Evolutionary conservation across 2,329 filamentous ascomycete species (phyloP), one percentile per base, ranked within the genome.

Genomic region (Knoxdaviesia proteae): DNA sequence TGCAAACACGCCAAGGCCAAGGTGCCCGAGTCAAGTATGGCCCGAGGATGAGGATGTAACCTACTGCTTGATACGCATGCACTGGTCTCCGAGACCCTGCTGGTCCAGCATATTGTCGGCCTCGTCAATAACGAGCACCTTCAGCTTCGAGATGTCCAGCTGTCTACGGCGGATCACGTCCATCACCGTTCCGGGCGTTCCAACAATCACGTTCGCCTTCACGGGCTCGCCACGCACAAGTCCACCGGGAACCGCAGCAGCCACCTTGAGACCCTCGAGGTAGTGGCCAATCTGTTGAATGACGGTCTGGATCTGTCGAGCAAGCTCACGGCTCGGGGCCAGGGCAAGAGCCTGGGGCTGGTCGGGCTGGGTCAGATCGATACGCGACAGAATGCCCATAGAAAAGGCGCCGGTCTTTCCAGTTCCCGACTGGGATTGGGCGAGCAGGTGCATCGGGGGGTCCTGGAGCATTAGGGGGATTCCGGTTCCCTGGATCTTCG

Each of bases 81-180:
- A 96, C 62, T 98, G 90, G 46, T 96, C 90, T 42, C 90, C 90
- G 44, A 98, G 68, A 42, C 90, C 88, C 61, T 94, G 84, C 60
- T 88, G 80, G 55, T 96, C 90, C 46, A 98, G 66, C 90, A 98
- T 98, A 63, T 94, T 96, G 63, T 98, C 90, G 45, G 90, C 90
- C 64, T 98, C 90, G 54, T 98, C 90, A 42, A 98, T 70, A 44
- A 94, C 88, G 47, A 98, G 70, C 6, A 93, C 72, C 58, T 77
- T 83, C 50, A 98, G 67, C 45, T 76, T 62, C 11, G 69, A 73
- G 0, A 75, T 61, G 51, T 93, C 74, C 49, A 98, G 70, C 54
- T 82, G 71, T 49, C 76, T 71, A 52, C 78, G 76, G 53, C 79
- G 78, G 53, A 94, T 79, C 52, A 90, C 68, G 54, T 96, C 90